Evolutionary conservation across 768 basidiomycete genomes (phyloP).

Genomic region (Lentinula sp.): DNA sequence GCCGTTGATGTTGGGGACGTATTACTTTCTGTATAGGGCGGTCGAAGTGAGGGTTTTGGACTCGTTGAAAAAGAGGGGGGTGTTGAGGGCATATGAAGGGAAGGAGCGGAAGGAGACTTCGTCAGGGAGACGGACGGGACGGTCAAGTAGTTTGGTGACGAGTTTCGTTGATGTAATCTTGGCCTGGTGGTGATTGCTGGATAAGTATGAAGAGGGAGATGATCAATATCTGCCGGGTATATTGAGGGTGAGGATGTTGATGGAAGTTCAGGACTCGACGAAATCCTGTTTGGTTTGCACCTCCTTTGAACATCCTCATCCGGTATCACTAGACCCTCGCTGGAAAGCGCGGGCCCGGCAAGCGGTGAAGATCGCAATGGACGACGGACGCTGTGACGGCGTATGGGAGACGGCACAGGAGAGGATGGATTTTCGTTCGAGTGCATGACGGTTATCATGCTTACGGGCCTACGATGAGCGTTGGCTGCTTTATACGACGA

Average conservation of each 20-base stretch:
- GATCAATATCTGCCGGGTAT: background rate
- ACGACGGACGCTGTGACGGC: background rate
- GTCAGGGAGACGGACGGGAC: too few species aligned
- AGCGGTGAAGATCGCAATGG: slow-evolving; percentile 4
- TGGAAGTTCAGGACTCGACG: background rate
- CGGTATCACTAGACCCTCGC: background rate
- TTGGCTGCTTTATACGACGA: background rate
- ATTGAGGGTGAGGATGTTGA: background rate
- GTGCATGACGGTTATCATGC: background rate
- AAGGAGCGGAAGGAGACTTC: background rate
- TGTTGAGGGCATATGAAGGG: background rate
- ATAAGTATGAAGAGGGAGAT: background rate
- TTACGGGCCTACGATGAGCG: background rate
- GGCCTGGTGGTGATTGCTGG: background rate
- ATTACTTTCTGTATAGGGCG: background rate
- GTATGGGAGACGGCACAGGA: background rate
- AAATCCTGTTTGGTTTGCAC: background rate
- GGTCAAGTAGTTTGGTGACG: background rate
- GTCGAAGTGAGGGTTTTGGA: background rate
- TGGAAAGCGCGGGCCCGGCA: slow-evolving; percentile 1
- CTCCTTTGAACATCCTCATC: background rate
- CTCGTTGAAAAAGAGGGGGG: background rate
- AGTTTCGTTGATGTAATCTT: background rate
- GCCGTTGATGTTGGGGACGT: background rate
- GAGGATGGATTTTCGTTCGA: background rate